Percentiles rank a stretch among this genome's conserved stretches.
Evolutionary conservation across 352 stramenopile species (phyloP).

Genomic region (Phytophthora rubi): DNA sequence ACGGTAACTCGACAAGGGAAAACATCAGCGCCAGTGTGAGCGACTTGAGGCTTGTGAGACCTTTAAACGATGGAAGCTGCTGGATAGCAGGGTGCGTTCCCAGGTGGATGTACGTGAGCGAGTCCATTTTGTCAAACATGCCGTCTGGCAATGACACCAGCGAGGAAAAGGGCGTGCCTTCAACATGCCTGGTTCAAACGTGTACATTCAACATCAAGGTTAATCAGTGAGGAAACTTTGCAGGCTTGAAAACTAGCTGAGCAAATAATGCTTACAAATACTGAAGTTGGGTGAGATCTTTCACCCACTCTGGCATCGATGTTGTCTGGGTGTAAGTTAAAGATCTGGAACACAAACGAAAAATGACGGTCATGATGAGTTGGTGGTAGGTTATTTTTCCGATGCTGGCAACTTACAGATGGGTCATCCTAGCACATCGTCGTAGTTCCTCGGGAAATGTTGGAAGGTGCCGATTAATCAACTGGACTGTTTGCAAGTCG

Average conservation of each 20-base stretch:
- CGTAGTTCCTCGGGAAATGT: conserved; percentile 31
- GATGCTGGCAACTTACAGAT: conserved; percentile 23
- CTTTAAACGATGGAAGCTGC: conserved; percentile 25
- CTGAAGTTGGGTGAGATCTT: conserved; percentile 36
- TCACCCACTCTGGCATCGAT: conserved; percentile 34
- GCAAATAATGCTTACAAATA: conserved; percentile 28
- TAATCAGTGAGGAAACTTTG: neutral
- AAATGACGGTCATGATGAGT: neutral
- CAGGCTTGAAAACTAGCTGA: neutral
- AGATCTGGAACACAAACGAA: conserved; percentile 26
- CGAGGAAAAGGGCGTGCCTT: conserved; percentile 11
- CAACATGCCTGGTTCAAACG: conserved; percentile 12
- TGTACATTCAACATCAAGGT: neutral
- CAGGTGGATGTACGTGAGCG: conserved; percentile 37
- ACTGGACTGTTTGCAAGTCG: conserved; percentile 11
- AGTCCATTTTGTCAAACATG: conserved; percentile 35
- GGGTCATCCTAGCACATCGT: conserved; percentile 27
- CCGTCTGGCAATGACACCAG: conserved; percentile 18
- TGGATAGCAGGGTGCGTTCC: conserved; percentile 11
- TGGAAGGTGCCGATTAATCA: conserved; percentile 5
- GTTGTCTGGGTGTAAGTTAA: conserved; percentile 41
- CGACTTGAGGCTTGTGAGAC: conserved; percentile 30
- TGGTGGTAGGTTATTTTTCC: neutral
- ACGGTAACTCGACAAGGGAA: conserved; percentile 9
- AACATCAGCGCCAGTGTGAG: conserved; percentile 24